Base-by-base conservation (phyloP, 139 green algal genomes). In the Gonium pectorale region DNA sequence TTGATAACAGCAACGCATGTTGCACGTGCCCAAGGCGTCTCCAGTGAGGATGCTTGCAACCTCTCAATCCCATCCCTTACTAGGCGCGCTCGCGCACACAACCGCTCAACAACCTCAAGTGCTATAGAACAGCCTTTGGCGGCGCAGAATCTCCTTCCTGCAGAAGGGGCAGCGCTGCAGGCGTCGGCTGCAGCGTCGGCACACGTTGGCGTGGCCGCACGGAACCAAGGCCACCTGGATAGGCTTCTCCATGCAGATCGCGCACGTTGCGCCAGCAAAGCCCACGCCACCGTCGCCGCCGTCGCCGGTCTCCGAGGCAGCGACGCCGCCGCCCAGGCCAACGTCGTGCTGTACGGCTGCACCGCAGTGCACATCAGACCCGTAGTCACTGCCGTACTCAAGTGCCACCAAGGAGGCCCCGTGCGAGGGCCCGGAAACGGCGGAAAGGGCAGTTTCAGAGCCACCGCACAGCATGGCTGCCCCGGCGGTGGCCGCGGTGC, bases 161-260 rank as follows among this genome's bases (percentile, higher is more conserved):
- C 95, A 98, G 8, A 97, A 88, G 9, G 95, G 95, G 77, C 95
- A 98, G 21, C 86, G 72, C 40, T 70, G 35, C 51, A 98, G 75
- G 9, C 94, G 84, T 29, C 94, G 83, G 73, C 67, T 86, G 90
- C 95, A 98, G 15, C 90, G 80, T 2, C 95, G 62, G 89, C 95
- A 97, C 83, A 94, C 89, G 80, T 90, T 93, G 19, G 92, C 90
- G 84, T 98, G 95, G 7, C 95, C 95, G 81, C 95, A 98, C 3
- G 95, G 95, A 38, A 98, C 91, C 11, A 95, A 51, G 51, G 93
- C 94, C 67, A 94, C 92, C 90, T 97, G 73, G 13, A 96, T 90
- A 0, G 92, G 89, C 21, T 89, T 75, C 75, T 90, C 88, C 85
- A 95, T 93, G 90, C 93, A 96, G 33, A 96, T 90, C 31, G 56